Evolutionary conservation across 192 early-diverging fungal genomes (phyloP).

Genomic region (Coemansia sp.): DNA sequence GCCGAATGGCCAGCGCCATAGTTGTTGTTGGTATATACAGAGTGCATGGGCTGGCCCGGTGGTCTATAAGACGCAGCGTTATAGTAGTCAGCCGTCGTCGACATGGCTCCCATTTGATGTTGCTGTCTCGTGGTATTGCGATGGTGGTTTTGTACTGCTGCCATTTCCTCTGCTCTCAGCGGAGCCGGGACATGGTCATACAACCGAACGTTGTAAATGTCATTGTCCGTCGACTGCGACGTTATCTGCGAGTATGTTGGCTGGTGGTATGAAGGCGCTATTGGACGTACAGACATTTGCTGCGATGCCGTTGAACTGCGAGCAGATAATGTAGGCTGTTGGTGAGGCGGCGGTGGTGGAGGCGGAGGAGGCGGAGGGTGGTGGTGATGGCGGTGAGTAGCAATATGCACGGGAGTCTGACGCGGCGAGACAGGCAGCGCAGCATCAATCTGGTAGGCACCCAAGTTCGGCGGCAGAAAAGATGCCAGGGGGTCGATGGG

Average conservation of each 20-base stretch:
- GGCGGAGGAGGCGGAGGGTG: conserved; percentile 24
- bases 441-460: conserved; percentile 25
- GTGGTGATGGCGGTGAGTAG: conserved; percentile 10
- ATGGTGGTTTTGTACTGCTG: conserved; percentile 35
- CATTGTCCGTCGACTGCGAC: conserved; percentile 26
- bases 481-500: conserved; percentile 41
- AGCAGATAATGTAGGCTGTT: conserved; percentile 18
- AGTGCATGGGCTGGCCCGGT: conserved; percentile 27
- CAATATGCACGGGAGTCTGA: conserved; percentile 41
- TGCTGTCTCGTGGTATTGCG: conserved; percentile 19
- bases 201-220: conserved; percentile 52
- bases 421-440: conserved; percentile 36
- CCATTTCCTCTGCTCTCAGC: conserved; percentile 51
- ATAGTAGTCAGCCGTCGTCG: conserved; percentile 49
- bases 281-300: conserved; percentile 17
- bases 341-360: conserved; percentile 19
- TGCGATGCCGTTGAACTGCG: conserved; percentile 6
- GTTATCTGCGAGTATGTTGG: conserved; percentile 21
- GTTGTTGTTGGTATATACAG: conserved; percentile 45
- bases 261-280: conserved; percentile 20
- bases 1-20: conserved; percentile 9
- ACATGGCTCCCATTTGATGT: conserved; percentile 13
- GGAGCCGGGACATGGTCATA: conserved; percentile 52
- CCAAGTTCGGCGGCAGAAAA: conserved; percentile 27
- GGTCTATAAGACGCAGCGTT: conserved; percentile 46